These are phyloP conservation scores for Metarhizium humberi DNA, from an alignment of 2,329 filamentous ascomycete genomes.

Conservation along the genomic window DNA sequence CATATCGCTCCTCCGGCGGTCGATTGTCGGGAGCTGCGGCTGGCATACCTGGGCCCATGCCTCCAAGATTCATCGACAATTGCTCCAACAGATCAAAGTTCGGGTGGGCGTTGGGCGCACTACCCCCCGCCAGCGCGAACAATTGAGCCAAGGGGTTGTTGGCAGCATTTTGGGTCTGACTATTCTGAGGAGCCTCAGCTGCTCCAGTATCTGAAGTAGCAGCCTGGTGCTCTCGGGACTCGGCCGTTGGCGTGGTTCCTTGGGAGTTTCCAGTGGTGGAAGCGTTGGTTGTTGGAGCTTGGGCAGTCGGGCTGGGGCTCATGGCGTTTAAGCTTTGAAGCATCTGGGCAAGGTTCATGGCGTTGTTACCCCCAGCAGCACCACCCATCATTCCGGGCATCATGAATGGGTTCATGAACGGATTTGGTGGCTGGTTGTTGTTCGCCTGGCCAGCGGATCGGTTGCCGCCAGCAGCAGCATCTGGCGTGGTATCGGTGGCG, in stretches of 20 bases:
- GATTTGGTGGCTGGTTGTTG: slow-evolving; percentile 25
- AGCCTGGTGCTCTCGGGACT: slow-evolving; percentile 15
- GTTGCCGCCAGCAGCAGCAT: slow-evolving; percentile 22
- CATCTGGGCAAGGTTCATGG: slow-evolving; percentile 16
- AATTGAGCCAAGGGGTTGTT: slow-evolving; percentile 68
- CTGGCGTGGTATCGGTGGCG: slow-evolving; percentile 77
- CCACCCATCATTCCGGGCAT: slow-evolving; percentile 15
- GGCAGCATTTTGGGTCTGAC: slow-evolving; percentile 26
- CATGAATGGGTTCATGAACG: slow-evolving; percentile 29
- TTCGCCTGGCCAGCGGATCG: slow-evolving; percentile 18
- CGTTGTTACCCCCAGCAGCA: slow-evolving; percentile 7
- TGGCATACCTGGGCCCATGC: slow-evolving; percentile 21
- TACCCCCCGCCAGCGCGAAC: slow-evolving; percentile 31
- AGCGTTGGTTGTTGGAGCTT: slow-evolving; percentile 7
- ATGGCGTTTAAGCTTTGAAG: slow-evolving; percentile 18
- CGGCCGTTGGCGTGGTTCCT: slow-evolving; percentile 18
- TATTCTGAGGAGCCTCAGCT: slow-evolving; percentile 14
- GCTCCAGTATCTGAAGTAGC: slow-evolving; percentile 13
- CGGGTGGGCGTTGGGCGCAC: slow-evolving; percentile 33
- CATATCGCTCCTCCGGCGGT: slow-evolving; percentile 89
- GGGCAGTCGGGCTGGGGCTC: slow-evolving; percentile 26
- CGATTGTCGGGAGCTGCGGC: slow-evolving; percentile 65
- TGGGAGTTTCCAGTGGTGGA: slow-evolving; percentile 7
- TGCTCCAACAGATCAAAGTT: slow-evolving; percentile 47
- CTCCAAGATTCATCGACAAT: slow-evolving; percentile 40